These are phyloP conservation scores for Astragalus membranaceus DNA, from an alignment of 306 rosid species.

Conservation along the genomic window DNA sequence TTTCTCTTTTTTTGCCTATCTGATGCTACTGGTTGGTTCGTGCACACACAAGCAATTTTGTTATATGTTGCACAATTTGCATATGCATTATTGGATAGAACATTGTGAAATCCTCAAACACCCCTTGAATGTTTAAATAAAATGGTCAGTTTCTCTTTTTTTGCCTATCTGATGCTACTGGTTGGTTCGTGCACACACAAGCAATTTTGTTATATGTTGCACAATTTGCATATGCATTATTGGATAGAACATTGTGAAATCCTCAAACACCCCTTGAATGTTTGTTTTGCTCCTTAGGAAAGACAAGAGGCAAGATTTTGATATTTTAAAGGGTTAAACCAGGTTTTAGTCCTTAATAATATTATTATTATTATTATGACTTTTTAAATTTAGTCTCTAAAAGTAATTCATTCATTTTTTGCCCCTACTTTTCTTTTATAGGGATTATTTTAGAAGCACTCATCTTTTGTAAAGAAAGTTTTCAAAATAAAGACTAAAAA, in stretches of 20 bases:
- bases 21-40: not conserved
- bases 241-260: not conserved
- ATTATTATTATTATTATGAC: no score
- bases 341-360: no score
- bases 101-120: not conserved
- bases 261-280: not conserved
- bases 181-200: not conserved
- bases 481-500: no score
- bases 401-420: no score
- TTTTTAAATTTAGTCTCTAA: no score
- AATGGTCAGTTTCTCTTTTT: slow-evolving; percentile 30
- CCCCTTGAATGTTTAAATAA: slow-evolving; percentile 42
- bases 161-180: not conserved
- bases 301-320: no score
- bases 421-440: no score
- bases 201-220: not conserved
- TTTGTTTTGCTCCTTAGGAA: not conserved
- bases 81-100: not conserved
- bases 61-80: not conserved
- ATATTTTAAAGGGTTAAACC: no score
- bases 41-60: not conserved
- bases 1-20: not conserved
- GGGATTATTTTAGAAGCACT: no score
- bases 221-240: not conserved
- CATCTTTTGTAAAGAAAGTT: no score